Conservation (phyloP, 2,329 filamentous ascomycete genomes). For the Fusarium equiseti region DNA sequence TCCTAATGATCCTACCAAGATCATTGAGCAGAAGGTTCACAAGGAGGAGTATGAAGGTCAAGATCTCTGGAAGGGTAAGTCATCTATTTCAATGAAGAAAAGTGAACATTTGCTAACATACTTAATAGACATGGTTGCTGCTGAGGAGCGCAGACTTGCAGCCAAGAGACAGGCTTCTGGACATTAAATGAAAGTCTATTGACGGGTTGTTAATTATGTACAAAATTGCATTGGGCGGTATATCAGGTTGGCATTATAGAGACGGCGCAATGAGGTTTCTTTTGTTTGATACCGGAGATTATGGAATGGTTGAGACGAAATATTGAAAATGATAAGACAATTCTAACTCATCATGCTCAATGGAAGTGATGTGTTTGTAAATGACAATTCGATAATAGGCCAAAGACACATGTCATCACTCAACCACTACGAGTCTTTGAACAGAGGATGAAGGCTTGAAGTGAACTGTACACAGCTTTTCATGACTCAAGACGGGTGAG, state of each 20-base stretch:
- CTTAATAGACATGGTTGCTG: slow-evolving; percentile 80
- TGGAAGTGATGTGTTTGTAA: not conserved
- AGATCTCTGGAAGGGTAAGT: slow-evolving; percentile 89
- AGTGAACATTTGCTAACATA: slow-evolving; percentile 11
- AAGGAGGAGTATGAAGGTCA: slow-evolving; percentile 89
- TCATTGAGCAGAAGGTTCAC: slow-evolving; percentile 89
- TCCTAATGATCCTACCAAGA: slow-evolving; percentile 84
- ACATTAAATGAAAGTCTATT: not conserved
- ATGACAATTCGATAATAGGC: not conserved
- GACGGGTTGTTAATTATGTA: slow-evolving; percentile 3
- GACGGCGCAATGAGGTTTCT: not conserved
- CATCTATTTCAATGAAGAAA: fast-evolving
- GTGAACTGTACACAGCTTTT: too few relatives aligned
- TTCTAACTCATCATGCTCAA: not conserved
- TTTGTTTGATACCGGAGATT: not conserved
- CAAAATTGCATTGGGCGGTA: slow-evolving; percentile 9
- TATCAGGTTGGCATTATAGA: slow-evolving; percentile 5
- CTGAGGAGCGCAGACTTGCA: slow-evolving; percentile 75
- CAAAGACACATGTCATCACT: not conserved
- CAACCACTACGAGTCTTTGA: not conserved
- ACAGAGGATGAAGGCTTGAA: not conserved
- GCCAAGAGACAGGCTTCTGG: slow-evolving; percentile 51
- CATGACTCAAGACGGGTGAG: not conserved
- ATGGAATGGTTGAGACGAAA: not conserved
- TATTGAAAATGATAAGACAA: not conserved